Conservation (phyloP, 2,329 filamentous ascomycete genomes). For the Fonsecaea multimorphosa region DNA sequence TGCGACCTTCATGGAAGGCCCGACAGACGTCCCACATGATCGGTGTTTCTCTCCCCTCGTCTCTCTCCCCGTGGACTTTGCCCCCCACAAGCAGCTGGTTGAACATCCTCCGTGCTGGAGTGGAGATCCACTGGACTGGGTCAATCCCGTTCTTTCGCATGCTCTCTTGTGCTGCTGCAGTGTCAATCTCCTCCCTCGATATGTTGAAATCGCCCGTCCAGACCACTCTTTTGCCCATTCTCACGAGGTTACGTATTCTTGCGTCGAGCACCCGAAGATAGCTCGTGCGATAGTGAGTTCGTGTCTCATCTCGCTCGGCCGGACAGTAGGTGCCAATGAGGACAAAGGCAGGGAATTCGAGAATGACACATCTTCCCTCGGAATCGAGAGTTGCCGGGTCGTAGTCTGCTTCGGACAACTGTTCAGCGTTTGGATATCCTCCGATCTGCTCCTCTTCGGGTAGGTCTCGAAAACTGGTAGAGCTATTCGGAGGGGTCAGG, state of each 20-base stretch:
- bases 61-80: conserved; percentile 68
- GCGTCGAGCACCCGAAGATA: conserved; percentile 82
- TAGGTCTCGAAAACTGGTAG: conserved; percentile 74
- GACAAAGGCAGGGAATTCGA: conserved; percentile 95
- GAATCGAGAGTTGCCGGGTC: conserved; percentile 80
- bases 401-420: conserved; percentile 66
- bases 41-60: conserved; percentile 71
- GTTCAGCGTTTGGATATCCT: conserved; percentile 76
- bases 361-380: conserved; percentile 86
- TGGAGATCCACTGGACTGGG: conserved; percentile 73
- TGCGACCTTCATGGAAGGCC: conserved; percentile 76
- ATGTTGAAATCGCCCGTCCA: conserved; percentile 91
- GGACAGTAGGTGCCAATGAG: conserved; percentile 92
- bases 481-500: conserved; percentile 74
- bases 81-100: conserved; percentile 84
- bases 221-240: conserved; percentile 81
- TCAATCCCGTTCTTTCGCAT: conserved; percentile 73
- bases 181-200: conserved; percentile 71
- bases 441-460: conserved; percentile 79
- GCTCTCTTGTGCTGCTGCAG: conserved; percentile 73
- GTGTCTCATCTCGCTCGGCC: conserved; percentile 81
- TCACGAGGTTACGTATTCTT: conserved; percentile 81
- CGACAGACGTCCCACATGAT: conserved; percentile 85
- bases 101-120: conserved; percentile 75
- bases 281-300: conserved; percentile 79